Evolutionary conservation across 176 grass and related monocot genomes (phyloP).

Genomic region (Phragmites australis): DNA sequence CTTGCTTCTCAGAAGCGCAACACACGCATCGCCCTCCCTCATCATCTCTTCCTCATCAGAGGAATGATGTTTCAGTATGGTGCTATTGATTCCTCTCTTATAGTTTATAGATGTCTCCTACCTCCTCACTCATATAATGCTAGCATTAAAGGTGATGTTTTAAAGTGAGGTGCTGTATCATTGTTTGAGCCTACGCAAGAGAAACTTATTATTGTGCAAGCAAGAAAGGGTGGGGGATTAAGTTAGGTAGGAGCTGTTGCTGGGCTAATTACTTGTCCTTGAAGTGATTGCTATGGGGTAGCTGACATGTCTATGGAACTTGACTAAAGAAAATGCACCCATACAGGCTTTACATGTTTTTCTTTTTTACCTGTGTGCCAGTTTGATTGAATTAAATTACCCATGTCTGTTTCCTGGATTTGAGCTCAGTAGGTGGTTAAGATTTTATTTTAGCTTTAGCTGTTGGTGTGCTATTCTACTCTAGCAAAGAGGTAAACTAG

Average conservation of each 20-base stretch:
- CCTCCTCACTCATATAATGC: conserved; percentile 38
- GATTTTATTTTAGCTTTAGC: conserved; percentile 19
- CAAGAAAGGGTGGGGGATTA: conserved; percentile 46
- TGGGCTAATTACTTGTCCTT: conserved; percentile 67
- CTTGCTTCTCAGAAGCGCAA: conserved; percentile 64
- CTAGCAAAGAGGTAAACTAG: conserved; percentile 6
- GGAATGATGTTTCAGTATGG: conserved; percentile 39
- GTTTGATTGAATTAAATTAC: conserved; percentile 16
- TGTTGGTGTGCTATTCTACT: background rate
- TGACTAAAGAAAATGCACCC: conserved; percentile 35
- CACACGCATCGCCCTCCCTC: conserved; percentile 63
- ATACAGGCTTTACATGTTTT: conserved; percentile 22
- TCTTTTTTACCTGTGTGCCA: background rate
- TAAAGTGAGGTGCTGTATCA: conserved; percentile 28
- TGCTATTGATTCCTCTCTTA: conserved; percentile 34
- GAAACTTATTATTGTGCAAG: conserved; percentile 45
- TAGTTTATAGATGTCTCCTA: conserved; percentile 31
- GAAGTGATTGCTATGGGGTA: conserved; percentile 74
- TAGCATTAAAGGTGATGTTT: conserved; percentile 46
- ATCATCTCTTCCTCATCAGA: conserved; percentile 54
- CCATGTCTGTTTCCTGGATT: background rate
- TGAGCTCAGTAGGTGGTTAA: conserved; percentile 13
- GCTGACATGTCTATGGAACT: conserved; percentile 48
- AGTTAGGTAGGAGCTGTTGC: conserved; percentile 77
- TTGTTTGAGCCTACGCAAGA: conserved; percentile 40